Conservation (phyloP, 768 basidiomycete genomes). For the Mrakia frigida region DNA sequence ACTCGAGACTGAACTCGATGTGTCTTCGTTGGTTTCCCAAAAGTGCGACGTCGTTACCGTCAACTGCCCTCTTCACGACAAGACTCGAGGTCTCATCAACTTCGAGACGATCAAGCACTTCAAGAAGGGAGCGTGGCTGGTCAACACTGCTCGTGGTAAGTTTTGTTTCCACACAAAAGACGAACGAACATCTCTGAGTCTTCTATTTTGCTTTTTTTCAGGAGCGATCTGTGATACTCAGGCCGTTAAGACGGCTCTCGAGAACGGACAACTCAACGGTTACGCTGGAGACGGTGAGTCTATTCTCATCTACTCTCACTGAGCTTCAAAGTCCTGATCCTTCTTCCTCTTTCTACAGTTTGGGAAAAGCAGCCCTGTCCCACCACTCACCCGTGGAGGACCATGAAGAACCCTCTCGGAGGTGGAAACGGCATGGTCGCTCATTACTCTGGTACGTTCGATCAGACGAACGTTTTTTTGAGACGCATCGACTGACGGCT, state of each 20-base stretch:
- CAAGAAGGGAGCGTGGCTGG: slow-evolving; percentile 83
- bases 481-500: background rate
- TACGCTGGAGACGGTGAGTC: slow-evolving; percentile 35
- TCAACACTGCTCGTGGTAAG: slow-evolving; percentile 59
- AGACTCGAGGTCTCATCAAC: slow-evolving; percentile 72
- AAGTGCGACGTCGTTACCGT: slow-evolving; percentile 80
- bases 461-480: background rate
- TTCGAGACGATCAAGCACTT: slow-evolving; percentile 75
- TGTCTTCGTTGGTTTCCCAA: slow-evolving; percentile 37
- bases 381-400: slow-evolving; percentile 78
- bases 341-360: slow-evolving; percentile 43
- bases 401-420: slow-evolving; percentile 67
- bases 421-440: slow-evolving; percentile 68
- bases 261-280: slow-evolving; percentile 68
- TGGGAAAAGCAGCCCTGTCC: slow-evolving; percentile 87
- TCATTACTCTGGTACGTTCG: slow-evolving; percentile 34
- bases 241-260: slow-evolving; percentile 68
- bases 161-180: background rate
- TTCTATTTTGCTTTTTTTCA: background rate
- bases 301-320: slow-evolving; percentile 17
- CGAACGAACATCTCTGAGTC: background rate
- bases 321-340: background rate
- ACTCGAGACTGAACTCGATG: background rate
- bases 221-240: slow-evolving; percentile 85
- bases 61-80: slow-evolving; percentile 62